Conservation (phyloP, 805 yeast genomes). For the Candida chilensis region DNA sequence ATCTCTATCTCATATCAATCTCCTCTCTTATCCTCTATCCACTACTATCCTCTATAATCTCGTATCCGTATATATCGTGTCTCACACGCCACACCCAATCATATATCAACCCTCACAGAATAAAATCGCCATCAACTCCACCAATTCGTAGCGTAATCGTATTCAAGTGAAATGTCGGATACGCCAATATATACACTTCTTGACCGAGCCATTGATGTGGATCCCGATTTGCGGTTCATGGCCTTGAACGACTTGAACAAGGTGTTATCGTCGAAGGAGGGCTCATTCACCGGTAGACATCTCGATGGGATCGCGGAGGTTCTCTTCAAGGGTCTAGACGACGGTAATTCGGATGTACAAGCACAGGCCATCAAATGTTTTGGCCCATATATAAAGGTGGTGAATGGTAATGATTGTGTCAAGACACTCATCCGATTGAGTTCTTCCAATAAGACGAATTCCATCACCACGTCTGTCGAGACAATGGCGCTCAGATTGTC, state of each 20-base stretch:
- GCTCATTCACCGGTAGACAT: slow-evolving; percentile 13
- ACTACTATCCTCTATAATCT: too few species aligned
- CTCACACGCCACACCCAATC: too few species aligned
- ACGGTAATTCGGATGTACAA: slow-evolving; percentile 64
- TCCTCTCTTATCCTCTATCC: too few species aligned
- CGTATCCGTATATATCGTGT: too few species aligned
- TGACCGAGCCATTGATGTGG: slow-evolving; percentile 52
- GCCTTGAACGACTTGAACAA: slow-evolving; percentile 67
- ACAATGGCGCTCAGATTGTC: slow-evolving; percentile 43
- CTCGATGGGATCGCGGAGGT: slow-evolving; percentile 26
- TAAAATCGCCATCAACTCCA: slow-evolving; percentile 32
- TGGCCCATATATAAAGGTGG: slow-evolving; percentile 21
- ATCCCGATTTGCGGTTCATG: slow-evolving; percentile 81
- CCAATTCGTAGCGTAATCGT: background rate
- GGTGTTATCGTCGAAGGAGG: slow-evolving; percentile 17
- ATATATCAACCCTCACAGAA: slow-evolving; percentile 37
- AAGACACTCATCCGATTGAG: slow-evolving; percentile 13
- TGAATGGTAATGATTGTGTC: slow-evolving; percentile 9
- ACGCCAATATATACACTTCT: slow-evolving; percentile 11
- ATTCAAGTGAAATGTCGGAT: background rate
- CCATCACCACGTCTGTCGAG: slow-evolving; percentile 38
- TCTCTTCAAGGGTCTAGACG: slow-evolving; percentile 38
- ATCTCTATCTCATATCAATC: too few species aligned
- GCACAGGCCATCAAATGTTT: slow-evolving; percentile 61
- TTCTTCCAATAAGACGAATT: too few species aligned